Conservation (phyloP, 176 grass and related monocot species). For the Chrysopogon serrulatus region DNA sequence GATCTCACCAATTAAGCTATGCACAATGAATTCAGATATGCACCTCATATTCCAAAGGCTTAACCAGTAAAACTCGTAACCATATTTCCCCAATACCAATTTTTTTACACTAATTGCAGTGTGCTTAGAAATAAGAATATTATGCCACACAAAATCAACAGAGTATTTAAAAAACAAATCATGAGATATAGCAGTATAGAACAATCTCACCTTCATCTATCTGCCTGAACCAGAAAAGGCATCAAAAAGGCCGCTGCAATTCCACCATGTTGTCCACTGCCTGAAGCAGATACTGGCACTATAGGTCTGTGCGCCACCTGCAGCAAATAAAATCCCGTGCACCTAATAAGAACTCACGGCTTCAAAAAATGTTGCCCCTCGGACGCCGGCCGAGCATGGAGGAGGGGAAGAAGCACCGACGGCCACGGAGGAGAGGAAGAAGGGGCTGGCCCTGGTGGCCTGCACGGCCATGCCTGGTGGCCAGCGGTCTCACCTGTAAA, state of each 20-base stretch:
- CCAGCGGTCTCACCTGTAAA: too few species aligned
- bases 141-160: background rate
- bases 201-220: conserved; percentile 50
- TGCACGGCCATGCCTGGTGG: too few species aligned
- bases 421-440: too few species aligned
- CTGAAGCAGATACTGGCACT: conserved; percentile 9
- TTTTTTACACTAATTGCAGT: background rate
- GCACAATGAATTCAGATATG: background rate
- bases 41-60: background rate
- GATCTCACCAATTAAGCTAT: background rate
- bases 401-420: too few species aligned
- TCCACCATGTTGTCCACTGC: conserved; percentile 65
- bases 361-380: conserved; percentile 1
- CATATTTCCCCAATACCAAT: background rate
- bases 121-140: background rate
- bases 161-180: background rate
- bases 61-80: background rate
- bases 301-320: conserved; percentile 32
- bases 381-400: too few species aligned
- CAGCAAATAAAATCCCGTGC: too few species aligned
- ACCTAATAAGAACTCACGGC: conserved; percentile 18
- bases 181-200: background rate
- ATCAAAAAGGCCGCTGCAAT: conserved; percentile 75
- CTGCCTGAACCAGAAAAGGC: conserved; percentile 43
- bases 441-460: too few species aligned